Base-by-base conservation (phyloP, 768 basidiomycete genomes). In the Floccularia luteovirens region DNA sequence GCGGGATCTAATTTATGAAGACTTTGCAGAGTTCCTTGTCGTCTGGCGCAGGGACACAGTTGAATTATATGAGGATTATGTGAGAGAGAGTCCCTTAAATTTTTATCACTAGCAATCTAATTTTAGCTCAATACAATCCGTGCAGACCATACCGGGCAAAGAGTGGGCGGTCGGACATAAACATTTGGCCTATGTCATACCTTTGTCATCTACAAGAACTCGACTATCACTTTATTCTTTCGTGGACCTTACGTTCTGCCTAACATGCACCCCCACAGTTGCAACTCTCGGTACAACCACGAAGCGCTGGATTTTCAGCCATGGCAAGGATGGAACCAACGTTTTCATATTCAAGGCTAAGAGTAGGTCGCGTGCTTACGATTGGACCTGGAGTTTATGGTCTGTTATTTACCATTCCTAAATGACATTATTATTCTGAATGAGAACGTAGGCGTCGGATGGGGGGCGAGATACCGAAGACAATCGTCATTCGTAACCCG, bases 301-400 rank as follows among this genome's bases (percentile, higher is more conserved):
- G 30, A 55, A 67, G 20, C 73, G 70, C 1, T 60, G 66, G 31
- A 67, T 74, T 42, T 70, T 83, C 41, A 68, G 64, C 39, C 60
- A 67, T 8, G 56, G 61, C 0, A 73, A 70, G 37, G 73, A 75
- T 44, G 90, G 91, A 3, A 88, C 82, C 0, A 83, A 90, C 46
- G 74, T 94, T 20, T 94, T 92, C 56, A 69, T 94, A 21, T 87
- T 93, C 59, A 93, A 94, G 51, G 50, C 69, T 13, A 88, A 84
- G 55, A 80, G 78, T 46, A 75, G 87, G 21, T 79, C 83, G 4
- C 67, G 90, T 38, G 82, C 87, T 1, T 69, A 76, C 27, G 91
- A 96, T 57, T 97, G 93, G 93, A 68, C 79, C 32, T 96, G 91
- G 92, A 72, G 77, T 38, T 63, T 96, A 33, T 91, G 89, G 91